Base-by-base conservation (phyloP, 2,329 filamentous ascomycete species). In the Colletotrichum sp. region DNA sequence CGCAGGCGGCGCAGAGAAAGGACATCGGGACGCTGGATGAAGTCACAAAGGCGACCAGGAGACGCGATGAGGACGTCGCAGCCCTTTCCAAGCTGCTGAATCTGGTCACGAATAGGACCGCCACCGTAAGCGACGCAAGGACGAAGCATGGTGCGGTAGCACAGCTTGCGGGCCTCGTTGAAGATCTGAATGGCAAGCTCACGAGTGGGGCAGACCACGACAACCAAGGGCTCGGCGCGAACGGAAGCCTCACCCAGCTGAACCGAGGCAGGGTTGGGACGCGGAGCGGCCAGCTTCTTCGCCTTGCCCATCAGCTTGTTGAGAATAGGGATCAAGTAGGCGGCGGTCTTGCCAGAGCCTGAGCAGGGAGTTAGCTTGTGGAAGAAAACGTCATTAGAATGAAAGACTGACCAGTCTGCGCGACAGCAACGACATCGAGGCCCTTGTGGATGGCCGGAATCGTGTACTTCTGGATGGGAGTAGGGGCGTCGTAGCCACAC, bases 281-380 rank as follows among this genome's bases (percentile, higher is more conserved):
- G 93, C 58, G 91, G 89, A 7, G 94, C 96, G 2, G 93, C 93
- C 8, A 98, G 86, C 84, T 95, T 96, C 85, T 95, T 97, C 8
- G 94, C 95, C 85, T 98, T 98, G 31, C 97, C 97, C 95, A 98
- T 98, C 27, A 99, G 86, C 82, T 94, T 93, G 74, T 95, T 98
- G 66, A 98, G 80, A 73, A 98, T 94, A 0, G 97, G 97, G 69
- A 98, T 91, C 6, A 99, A 85, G 80, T 97, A 99, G 0, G 97
- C 96, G 0, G 94, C 96, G 0, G 97, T 99, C 87, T 99, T 99
- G 66, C 97, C 97, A 31, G 96, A 98, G 24, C 97, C 96, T 98
- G 65, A 12, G 15, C 27, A 54, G 16, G 7, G 43, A 55, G 24
- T 59, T 13, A 51, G 55, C 31, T 29, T 76, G 47, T 38, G 62